These are phyloP conservation scores for Neurospora sp. DNA, from an alignment of 495 filamentous ascomycete genomes.

Conservation along the genomic window DNA sequence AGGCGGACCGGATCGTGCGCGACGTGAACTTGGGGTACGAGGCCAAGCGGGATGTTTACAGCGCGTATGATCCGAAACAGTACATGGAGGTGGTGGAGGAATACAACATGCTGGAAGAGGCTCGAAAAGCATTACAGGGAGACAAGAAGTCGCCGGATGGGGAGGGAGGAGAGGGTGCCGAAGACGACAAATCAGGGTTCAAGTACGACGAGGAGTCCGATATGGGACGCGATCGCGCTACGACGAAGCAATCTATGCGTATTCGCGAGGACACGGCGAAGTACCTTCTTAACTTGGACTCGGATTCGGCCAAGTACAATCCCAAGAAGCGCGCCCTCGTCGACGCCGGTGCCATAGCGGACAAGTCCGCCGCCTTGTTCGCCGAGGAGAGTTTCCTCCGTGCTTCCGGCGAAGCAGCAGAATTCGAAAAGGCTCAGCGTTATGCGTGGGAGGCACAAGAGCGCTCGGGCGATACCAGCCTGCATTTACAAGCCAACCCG, in stretches of 20 bases:
- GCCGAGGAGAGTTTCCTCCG: slow-evolving; percentile 92
- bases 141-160: slow-evolving; percentile 25
- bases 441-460: slow-evolving; percentile 97
- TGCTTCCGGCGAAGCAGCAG: slow-evolving; percentile 83
- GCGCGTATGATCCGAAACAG: slow-evolving; percentile 85
- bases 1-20: slow-evolving; percentile 82
- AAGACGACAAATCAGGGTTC: slow-evolving; percentile 20
- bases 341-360: slow-evolving; percentile 70
- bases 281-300: slow-evolving; percentile 86
- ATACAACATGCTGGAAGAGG: slow-evolving; percentile 73
- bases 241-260: slow-evolving; percentile 74
- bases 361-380: slow-evolving; percentile 77
- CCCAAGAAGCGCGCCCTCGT: slow-evolving; percentile 94
- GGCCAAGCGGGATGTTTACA: slow-evolving; percentile 97
- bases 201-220: slow-evolving; percentile 96
- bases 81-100: slow-evolving; percentile 79
- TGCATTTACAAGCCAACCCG: slow-evolving; percentile 91
- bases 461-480: slow-evolving; percentile 55
- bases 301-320: slow-evolving; percentile 96
- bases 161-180: slow-evolving; percentile 42
- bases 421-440: slow-evolving; percentile 79
- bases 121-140: slow-evolving; percentile 38
- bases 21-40: slow-evolving; percentile 86
- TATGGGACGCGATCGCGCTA: slow-evolving; percentile 84
- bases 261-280: slow-evolving; percentile 98